phyloP scores from a whole-genome alignment of 2,329 filamentous ascomycete species.

The Davidsoniella neocaledoniae region DNA sequence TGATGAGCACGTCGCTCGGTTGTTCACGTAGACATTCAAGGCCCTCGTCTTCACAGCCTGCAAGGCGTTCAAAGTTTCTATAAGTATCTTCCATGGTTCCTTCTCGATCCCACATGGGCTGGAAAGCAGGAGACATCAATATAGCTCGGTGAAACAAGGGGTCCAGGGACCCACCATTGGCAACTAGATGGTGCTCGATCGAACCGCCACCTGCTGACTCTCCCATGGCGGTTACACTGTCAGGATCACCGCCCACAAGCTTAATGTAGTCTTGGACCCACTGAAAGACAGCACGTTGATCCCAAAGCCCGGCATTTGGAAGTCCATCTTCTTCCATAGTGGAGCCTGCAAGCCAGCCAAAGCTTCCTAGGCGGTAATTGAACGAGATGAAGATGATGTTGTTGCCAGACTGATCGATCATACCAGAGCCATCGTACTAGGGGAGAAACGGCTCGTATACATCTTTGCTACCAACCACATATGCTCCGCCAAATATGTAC shows the following conservation, averaged over 20 bases:
- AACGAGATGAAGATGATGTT: slow-evolving; percentile 28
- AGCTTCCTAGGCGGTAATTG: slow-evolving; percentile 33
- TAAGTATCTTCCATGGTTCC: slow-evolving; percentile 19
- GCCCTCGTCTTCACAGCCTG: slow-evolving; percentile 18
- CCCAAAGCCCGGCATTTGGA: slow-evolving; percentile 27
- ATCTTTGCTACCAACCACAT: slow-evolving; percentile 26
- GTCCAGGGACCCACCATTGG: slow-evolving; percentile 24
- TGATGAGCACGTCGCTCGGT: slow-evolving; percentile 14
- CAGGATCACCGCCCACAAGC: slow-evolving; percentile 29
- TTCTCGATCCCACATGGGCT: slow-evolving; percentile 21
- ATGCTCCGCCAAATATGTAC: slow-evolving; percentile 31
- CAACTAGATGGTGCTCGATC: slow-evolving; percentile 32
- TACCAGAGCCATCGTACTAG: slow-evolving; percentile 23
- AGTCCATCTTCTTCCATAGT: slow-evolving; percentile 25
- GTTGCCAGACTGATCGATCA: slow-evolving; percentile 21
- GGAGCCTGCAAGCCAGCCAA: slow-evolving; percentile 29
- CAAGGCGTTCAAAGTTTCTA: slow-evolving; percentile 19
- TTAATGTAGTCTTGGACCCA: slow-evolving; percentile 32
- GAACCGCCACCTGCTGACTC: slow-evolving; percentile 34
- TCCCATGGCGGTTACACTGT: slow-evolving; percentile 30
- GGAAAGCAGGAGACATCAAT: slow-evolving; percentile 21
- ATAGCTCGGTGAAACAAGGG: slow-evolving; percentile 25
- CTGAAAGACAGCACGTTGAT: slow-evolving; percentile 28
- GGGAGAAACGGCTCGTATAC: slow-evolving; percentile 19
- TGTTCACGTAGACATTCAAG: slow-evolving; percentile 18